Evolutionary conservation across 2,329 filamentous ascomycete species (phyloP), one percentile per base, ranked within the genome.

Genomic region (Calonectria multiphialidica): DNA sequence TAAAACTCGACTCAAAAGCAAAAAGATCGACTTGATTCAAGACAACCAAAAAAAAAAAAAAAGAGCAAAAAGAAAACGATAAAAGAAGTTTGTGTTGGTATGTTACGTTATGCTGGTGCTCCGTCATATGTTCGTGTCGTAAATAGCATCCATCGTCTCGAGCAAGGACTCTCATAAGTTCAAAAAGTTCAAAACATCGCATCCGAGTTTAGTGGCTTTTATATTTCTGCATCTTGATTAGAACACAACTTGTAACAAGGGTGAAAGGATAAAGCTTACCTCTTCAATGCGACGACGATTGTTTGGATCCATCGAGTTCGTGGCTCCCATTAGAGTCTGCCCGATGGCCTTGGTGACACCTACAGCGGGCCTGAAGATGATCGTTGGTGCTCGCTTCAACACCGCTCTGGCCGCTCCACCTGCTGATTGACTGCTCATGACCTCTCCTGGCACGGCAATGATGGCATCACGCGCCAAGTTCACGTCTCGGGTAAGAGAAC

Each of bases 391-490:
- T 77, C 94, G 91, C 82, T 90, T 93, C 72, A 93, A 88, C 21
- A 99, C 92, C 1, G 93, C 96, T 79, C 88, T 92, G 16, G 95
- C 95, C 1, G 94, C 95, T 2, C 94, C 95, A 49, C 92, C 91
- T 1, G 96, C 96, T 71, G 91, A 95, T 25, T 92, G 90, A 79
- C 94, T 95, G 79, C 98, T 95, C 88, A 98, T 93, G 1, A 98
- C 91, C 81, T 98, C 96, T 0, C 93, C 94, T 0, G 97, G 96
- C 30, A 99, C 95, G 1, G 96, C 97, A 78, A 99, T 96, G 70
- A 99, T 95, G 12, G 96, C 97, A 84, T 99, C 95, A 69, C 93
- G 89, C 0, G 97, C 95, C 53, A 96, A 88, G 45, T 96, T 89
- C n/a, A 99, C 87, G 82, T 99, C 97, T 40, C 95, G 91, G 72